Base-by-base conservation (phyloP, 495 filamentous ascomycete genomes). In the Aspergillus olivimuriae region DNA sequence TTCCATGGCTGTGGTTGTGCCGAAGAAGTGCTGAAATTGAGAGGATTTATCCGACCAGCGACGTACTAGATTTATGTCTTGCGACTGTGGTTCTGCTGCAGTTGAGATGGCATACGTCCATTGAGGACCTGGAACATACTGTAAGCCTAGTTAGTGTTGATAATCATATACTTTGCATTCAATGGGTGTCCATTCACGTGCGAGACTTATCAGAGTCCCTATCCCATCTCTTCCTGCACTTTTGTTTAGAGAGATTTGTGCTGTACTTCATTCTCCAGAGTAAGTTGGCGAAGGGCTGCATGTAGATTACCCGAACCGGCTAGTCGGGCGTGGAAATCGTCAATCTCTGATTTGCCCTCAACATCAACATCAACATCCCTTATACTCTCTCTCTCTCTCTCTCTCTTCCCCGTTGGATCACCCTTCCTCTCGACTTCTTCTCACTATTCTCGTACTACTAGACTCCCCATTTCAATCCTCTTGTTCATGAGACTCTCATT, bases 1-100 rank as follows among this genome's bases (percentile, higher is more conserved):
- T 69, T 74, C 70, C 64, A 85, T 95, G 86, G 78, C 86, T 88
- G 80, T 68, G 72, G 81, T 87, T 90, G 89, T 87, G 89, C 89
- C 89, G 86, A 90, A 82, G 78, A 81, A 74, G 80, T 83, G 80
- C 80, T 82, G 61, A 83, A 62, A 83, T 75, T 34, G 52, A 70
- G 33, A 24, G 50, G 53, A 57, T 41, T 39, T 56, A 39, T 58
- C 44, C 38, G 41, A 47, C 61, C 69, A 65, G 65, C 59, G 67
- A 69, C 44, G 69, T 72, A 72, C 69, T 72, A 70, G 69, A 72
- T 69, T 57, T 66, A 49, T 72, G 69, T 66, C 61, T 55, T 52
- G 53, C 60, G 59, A 55, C 49, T n/a, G n/a, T n/a, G n/a, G n/a
- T n/a, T n/a, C 46, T 46, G 43, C 24, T 6, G 24, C 11, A 11